A percentile compares a stretch with the other conserved stretches of the same genome.
Evolutionary conservation across 441 rosid genomes (phyloP).

Genomic region (Populus hybrid): DNA sequence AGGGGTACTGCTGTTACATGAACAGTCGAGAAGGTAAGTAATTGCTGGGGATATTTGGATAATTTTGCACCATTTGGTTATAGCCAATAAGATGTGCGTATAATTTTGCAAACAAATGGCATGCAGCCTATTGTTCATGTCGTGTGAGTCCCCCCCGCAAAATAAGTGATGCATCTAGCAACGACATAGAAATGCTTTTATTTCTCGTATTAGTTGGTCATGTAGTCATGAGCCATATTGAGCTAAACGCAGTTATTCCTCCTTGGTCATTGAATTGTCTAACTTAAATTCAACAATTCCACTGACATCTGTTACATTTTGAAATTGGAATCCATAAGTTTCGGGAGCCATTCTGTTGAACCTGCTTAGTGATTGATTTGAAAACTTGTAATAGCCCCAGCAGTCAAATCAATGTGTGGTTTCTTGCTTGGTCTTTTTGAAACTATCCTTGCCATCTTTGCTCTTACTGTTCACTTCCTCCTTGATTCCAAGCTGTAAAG

Average conservation of each 20-base stretch:
- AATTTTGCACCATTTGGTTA: not conserved
- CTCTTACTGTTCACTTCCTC: not conserved
- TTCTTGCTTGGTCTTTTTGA: not conserved
- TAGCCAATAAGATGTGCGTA: not conserved
- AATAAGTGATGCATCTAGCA: not conserved
- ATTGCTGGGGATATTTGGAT: not conserved
- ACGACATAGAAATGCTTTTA: not conserved
- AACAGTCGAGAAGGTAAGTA: conserved; percentile 9
- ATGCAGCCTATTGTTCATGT: not conserved
- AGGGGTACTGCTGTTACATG: not conserved
- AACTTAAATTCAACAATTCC: not conserved
- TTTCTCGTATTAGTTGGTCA: not conserved
- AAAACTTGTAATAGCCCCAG: not conserved
- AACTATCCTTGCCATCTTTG: not conserved
- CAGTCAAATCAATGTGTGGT: not conserved
- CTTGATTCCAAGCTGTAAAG: not conserved
- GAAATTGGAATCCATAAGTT: not conserved
- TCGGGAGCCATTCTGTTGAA: not conserved
- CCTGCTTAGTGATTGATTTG: not conserved
- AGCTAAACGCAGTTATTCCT: not conserved
- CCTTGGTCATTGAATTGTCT: not conserved
- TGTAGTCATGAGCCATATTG: not conserved
- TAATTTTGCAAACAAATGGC: not conserved
- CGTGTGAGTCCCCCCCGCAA: not conserved
- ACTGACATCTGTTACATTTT: not conserved